These are phyloP conservation scores for Cucurbita maxima DNA, from an alignment of 306 rosid genomes.

Conservation along the genomic window DNA sequence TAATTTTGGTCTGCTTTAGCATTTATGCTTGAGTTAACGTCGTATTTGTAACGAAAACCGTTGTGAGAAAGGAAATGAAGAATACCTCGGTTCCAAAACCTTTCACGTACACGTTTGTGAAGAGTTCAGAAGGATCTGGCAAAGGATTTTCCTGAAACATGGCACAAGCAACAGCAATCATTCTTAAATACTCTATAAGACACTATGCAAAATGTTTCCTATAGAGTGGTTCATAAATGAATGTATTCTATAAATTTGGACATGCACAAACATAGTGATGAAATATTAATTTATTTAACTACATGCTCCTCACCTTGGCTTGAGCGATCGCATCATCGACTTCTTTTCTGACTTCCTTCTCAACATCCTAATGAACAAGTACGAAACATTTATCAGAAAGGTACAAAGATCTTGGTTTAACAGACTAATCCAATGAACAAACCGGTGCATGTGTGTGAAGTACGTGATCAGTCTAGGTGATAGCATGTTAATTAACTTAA, in stretches of 20 bases:
- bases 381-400: neutral
- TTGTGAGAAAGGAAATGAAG: neutral
- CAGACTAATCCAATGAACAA: neutral
- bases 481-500: neutral
- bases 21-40: neutral
- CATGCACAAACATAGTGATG: neutral
- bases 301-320: constrained; percentile 58
- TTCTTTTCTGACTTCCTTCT: constrained; percentile 63
- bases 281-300: neutral
- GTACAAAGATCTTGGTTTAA: neutral
- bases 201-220: neutral
- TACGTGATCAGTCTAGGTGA: neutral
- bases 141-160: constrained; percentile 65
- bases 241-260: neutral
- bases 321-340: constrained; percentile 87
- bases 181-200: neutral
- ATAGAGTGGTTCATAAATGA: neutral
- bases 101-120: constrained; percentile 47
- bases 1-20: neutral
- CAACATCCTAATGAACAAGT: constrained; percentile 44
- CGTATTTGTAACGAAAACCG: neutral
- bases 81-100: constrained; percentile 71
- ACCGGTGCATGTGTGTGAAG: neutral
- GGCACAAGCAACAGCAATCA: constrained; percentile 1
- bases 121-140: constrained; percentile 73